Conservation (phyloP, 768 basidiomycete species). For the Scleroderma citrinum region DNA sequence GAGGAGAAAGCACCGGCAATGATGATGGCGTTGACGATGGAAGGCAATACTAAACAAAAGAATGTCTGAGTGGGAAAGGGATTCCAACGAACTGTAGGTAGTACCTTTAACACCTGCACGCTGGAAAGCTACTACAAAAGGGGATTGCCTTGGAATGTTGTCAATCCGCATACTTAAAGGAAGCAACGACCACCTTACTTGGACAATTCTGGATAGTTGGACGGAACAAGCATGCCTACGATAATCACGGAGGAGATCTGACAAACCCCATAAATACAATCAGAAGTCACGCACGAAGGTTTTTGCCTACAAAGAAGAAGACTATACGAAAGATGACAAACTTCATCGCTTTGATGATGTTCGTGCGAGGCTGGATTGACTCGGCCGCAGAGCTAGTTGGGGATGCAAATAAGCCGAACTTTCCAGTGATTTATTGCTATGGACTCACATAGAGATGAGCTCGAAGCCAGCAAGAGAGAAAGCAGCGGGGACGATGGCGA, state of each 20-base stretch:
- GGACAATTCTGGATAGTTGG: constrained; percentile 50
- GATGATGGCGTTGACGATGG: constrained; percentile 67
- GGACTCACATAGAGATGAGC: constrained; percentile 56
- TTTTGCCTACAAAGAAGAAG: constrained; percentile 13
- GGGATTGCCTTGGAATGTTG: constrained; percentile 52
- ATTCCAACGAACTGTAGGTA: neutral
- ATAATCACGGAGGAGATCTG: constrained; percentile 33
- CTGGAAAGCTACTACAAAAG: constrained; percentile 79
- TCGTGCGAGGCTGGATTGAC: constrained; percentile 70
- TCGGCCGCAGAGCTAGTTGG: constrained; percentile 61
- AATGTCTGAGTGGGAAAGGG: neutral
- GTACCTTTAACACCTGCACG: constrained; percentile 63
- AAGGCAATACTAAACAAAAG: constrained; percentile 42
- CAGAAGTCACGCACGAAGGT: neutral
- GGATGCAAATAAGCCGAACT: constrained; percentile 4
- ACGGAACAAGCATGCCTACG: constrained; percentile 76
- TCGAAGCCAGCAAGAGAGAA: constrained; percentile 82
- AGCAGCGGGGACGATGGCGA: constrained; percentile 27
- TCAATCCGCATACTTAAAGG: neutral
- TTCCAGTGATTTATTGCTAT: constrained; percentile 15
- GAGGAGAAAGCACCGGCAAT: constrained; percentile 72
- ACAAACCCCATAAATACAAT: neutral
- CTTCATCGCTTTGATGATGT: constrained; percentile 69
- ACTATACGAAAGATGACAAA: constrained; percentile 79
- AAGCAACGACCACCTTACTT: constrained; percentile 12